Evolutionary conservation across 1,284 basidiomycete species (phyloP), one percentile per base, ranked within the genome.

Genomic region (Anthracocystis walkeri): DNA sequence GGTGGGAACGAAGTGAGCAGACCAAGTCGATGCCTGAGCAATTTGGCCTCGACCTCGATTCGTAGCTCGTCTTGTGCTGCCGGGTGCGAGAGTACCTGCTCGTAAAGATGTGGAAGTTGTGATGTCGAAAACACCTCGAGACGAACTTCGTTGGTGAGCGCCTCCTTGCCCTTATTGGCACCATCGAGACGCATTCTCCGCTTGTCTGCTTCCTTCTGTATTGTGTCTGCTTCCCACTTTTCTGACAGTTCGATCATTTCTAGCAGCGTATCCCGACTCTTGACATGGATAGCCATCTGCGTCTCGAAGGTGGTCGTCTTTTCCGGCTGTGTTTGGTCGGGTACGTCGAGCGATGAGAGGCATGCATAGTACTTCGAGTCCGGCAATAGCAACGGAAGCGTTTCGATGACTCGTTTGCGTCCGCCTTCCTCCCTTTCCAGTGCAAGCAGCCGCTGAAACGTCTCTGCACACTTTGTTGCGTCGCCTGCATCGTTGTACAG

Each of bases 401-500:
- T 89, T 6, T 68, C 42, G 58, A 62, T 57, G 51, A 69, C 44
- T 11, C 58, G 45, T 23, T 53, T 59, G 20, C 54, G 48, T 20
- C 62, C 64, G 12, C 92, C 92, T 65, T 90, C 88, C 51, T 89
- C 87, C 18, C 90, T 87, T 27, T 90, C 89, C 2, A 91, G 81
- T 2, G 90, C 88, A n/a, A 97, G 86, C 41, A 93, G 87, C 75
- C 91, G 92, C 82, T 95, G 92, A 45, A 96, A 84, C 0, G 88
- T 87, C 79, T 93, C 92, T 0, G 92, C 93, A 75, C 91, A 92
- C 85, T 93, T 95, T 8, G 87, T 87, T 0, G 89, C 89, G 82
- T 98, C 94, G 11, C 44, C 78, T 74, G 68, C 67, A 50, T 79
- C 73, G n/a, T 67, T 56, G 44, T 78, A 78, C 3, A 84, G 53